Evolutionary conservation across 2,329 filamentous ascomycete species (phyloP), one percentile per base, ranked within the genome.

Genomic region (Venturia pyrina): DNA sequence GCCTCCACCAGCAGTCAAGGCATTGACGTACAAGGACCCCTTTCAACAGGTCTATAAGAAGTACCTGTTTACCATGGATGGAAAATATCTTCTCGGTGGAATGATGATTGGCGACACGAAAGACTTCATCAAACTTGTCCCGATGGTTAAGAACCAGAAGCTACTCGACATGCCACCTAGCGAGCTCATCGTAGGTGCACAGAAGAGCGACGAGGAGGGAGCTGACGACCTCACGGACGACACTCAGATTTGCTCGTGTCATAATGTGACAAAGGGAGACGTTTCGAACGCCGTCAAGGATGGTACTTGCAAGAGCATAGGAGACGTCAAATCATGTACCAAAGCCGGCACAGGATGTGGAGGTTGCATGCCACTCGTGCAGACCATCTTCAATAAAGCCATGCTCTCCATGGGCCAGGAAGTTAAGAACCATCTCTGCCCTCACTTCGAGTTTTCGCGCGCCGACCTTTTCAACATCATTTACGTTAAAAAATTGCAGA

Each of bases 71-170:
- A 96, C 92, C 0, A 80, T 87, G 72, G 93, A 96, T 73, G 92
- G 92, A 34, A 96, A 96, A 74, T 93, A 93, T 71, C 80, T 96
- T 0, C 84, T 96, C 0, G 92, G 92, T n/a, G 93, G 92, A 4
- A 96, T 96, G 91, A 96, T 96, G 91, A 95, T 96, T 68, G 93
- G 92, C 48, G 92, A 96, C 72, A 96, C 91, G 0, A 89, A 85
- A 68, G 92, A 96, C 78, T 96, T 96, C 72, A 85, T 96, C 77
- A 96, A 93, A 75, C 79, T 96, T 28, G 90, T 96, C 0, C 89
- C 90, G 1, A 87, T 96, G 81, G 91, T 95, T 65, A 96, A 93
- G 78, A 87, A 85, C 69, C 89, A 91, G 73, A 96, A 93, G 74
- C 80, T 82, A 68, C 82, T 96, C 0, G 90, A 96, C 17, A 80